A percentile compares a stretch with the other conserved stretches of the same genome.
phyloP scores from a whole-genome alignment of 169 alveolate genomes.

The Perkinsus marinus region DNA sequence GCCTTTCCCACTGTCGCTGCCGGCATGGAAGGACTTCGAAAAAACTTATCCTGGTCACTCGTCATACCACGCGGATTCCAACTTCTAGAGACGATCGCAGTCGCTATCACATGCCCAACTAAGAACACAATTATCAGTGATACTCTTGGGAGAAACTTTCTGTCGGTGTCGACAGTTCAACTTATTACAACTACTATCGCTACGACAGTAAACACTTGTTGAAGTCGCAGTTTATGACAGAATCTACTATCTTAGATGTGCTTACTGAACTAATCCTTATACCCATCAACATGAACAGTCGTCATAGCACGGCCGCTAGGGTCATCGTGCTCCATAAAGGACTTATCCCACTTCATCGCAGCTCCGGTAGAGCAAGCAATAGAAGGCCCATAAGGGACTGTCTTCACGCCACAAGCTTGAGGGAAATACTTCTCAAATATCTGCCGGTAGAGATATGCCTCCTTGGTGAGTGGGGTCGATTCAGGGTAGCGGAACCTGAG shows the following conservation, averaged over 20 bases:
- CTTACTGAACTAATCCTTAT: background rate
- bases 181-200: background rate
- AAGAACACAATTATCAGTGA: background rate
- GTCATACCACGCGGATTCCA: no score
- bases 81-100: no score
- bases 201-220: background rate
- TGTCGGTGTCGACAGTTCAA: background rate
- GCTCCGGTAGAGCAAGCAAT: constrained; percentile 31
- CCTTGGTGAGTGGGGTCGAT: constrained; percentile 43
- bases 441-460: constrained; percentile 37
- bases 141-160: background rate
- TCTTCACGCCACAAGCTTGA: constrained; percentile 28
- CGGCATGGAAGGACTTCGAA: background rate
- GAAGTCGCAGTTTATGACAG: no score
- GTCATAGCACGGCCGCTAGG: constrained; percentile 26
- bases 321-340: constrained; percentile 20
- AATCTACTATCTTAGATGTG: background rate
- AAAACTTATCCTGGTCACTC: background rate
- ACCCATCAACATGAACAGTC: constrained; percentile 7
- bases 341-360: constrained; percentile 31
- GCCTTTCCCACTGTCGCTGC: background rate
- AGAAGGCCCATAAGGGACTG: constrained; percentile 29
- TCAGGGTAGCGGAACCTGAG: constrained; percentile 29
- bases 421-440: constrained; percentile 29
- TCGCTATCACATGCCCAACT: background rate